Evolutionary conservation across 2,329 filamentous ascomycete species (phyloP), one percentile per base, ranked within the genome.

Genomic region (Fusarium burgessii): DNA sequence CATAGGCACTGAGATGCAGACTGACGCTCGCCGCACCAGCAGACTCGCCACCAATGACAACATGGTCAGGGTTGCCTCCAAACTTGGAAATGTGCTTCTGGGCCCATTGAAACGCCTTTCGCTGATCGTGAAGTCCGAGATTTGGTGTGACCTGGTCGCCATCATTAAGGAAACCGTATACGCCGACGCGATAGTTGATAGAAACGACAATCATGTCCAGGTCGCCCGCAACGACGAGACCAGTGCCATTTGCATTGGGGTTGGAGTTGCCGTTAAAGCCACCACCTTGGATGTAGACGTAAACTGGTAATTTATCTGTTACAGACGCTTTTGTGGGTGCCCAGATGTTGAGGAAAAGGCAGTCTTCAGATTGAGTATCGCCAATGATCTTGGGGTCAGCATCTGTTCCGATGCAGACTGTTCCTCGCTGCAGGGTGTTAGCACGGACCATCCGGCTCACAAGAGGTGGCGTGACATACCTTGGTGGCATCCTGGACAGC

Each of bases 101-200:
- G 2, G 93, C 87, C 92, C 92, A 94, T 66, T 91, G 78, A 17
- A 94, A 78, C 0, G 88, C 90, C 75, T 91, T 90, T 56, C 90
- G 83, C 78, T 93, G 91, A 77, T 94, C 92, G 36, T 87, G 86
- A 2, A 94, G 82, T 3, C 92, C 92, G 72, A 90, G 90, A 78
- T 94, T 94, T 38, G 90, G 77, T 62, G 85, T 87, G 5, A 88
- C 86, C 71, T 70, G 75, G 72, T 91, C 86, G 18, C 86, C 81
- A 59, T 89, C 84, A 3, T 88, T 87, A 15, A 95, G 83, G 76
- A 94, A 95, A 0, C 93, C 92, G 71, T 90, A 94, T 0, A 88
- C 86, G 0, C 92, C 92, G 14, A 95, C 91, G 8, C 93, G 89
- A 77, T 95, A 94, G 80, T 94, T 94, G 80, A 93, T 87, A 13